phyloP scores from a whole-genome alignment of 2,329 filamentous ascomycete species.

The Botryotinia globosa region DNA sequence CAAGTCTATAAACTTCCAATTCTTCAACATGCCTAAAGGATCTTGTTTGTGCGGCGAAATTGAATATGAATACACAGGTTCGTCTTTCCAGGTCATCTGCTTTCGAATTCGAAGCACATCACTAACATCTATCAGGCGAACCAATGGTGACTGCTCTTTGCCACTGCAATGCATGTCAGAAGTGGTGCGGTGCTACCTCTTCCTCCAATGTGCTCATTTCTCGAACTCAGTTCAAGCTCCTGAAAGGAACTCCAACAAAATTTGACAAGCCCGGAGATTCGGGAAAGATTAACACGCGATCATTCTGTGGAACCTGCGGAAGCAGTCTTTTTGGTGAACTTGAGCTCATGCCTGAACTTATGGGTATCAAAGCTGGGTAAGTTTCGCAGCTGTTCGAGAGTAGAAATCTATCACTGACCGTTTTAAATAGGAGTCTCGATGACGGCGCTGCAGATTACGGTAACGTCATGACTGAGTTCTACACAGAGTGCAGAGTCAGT shows the following conservation, averaged over 20 bases:
- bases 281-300: conserved; percentile 55
- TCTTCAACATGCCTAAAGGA: not conserved
- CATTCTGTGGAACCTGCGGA: conserved; percentile 53
- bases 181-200: conserved; percentile 52
- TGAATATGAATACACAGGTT: not conserved
- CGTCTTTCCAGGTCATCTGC: not conserved
- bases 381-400: not conserved
- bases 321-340: conserved; percentile 51
- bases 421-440: conserved; percentile 40
- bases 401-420: not conserved
- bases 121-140: conserved; percentile 39
- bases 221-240: conserved; percentile 47
- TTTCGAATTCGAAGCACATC: not conserved
- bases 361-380: conserved; percentile 50
- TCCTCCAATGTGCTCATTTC: conserved; percentile 51
- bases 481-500: conserved; percentile 48
- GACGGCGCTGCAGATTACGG: conserved; percentile 42
- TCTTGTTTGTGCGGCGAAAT: not conserved
- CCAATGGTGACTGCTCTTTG: conserved; percentile 47
- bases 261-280: conserved; percentile 49
- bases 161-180: conserved; percentile 54
- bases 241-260: conserved; percentile 47
- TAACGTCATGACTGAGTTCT: conserved; percentile 51
- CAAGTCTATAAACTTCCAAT: not conserved
- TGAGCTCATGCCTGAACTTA: conserved; percentile 51